phyloP scores from a whole-genome alignment of 805 yeast species.

The Hanseniaspora jakobsenii region DNA sequence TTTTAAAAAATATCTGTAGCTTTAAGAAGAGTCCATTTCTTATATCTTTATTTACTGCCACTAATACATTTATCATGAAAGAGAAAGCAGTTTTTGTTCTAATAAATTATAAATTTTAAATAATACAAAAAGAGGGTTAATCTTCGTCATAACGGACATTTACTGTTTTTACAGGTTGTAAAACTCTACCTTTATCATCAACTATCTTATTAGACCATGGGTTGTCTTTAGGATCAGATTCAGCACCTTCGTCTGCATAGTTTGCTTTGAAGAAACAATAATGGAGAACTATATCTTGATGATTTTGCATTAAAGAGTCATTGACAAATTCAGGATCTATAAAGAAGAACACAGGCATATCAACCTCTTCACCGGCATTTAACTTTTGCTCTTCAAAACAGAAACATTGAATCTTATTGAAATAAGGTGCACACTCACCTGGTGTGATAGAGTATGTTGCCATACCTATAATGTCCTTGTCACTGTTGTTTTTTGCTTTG shows the following conservation, averaged over 20 bases:
- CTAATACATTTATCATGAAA: neutral
- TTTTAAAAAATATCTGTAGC: too few species aligned
- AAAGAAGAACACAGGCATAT: constrained; percentile 96
- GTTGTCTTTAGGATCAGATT: constrained; percentile 20
- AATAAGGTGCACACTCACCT: constrained; percentile 90
- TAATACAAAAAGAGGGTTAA: neutral
- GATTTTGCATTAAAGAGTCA: constrained; percentile 84
- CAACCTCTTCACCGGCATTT: constrained; percentile 92
- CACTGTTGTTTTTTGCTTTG: constrained; percentile 75
- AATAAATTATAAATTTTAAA: neutral
- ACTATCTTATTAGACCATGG: constrained; percentile 6
- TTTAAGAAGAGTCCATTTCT: too few species aligned
- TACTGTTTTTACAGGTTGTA: constrained; percentile 20
- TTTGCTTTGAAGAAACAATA: constrained; percentile 75
- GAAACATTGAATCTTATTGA: constrained; percentile 94
- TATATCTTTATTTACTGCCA: too few species aligned
- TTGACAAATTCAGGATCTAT: constrained; percentile 91
- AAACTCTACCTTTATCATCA: constrained; percentile 14
- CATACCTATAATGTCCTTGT: constrained; percentile 92
- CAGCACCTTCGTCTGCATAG: constrained; percentile 32
- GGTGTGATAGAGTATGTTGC: constrained; percentile 96
- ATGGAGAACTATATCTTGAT: constrained; percentile 80
- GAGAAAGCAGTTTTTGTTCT: neutral
- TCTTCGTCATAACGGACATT: constrained; percentile 16
- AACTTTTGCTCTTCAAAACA: constrained; percentile 94